A percentile compares a stretch with the other conserved stretches of the same genome.
Evolutionary conservation across 441 rosid species (phyloP).

Genomic region (Bruguiera hainesii): DNA sequence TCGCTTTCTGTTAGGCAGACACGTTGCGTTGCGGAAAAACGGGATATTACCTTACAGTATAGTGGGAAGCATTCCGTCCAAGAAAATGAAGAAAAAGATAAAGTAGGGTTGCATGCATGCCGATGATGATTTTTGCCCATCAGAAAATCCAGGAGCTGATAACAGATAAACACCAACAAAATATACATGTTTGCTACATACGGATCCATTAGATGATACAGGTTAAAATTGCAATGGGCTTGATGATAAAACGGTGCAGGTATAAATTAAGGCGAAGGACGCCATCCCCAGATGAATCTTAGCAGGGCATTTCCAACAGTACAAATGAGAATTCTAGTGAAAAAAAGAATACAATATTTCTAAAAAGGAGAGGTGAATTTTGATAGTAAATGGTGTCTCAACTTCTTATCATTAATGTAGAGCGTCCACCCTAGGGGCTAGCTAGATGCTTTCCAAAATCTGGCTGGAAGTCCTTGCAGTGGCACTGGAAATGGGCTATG

Average conservation of each 20-base stretch:
- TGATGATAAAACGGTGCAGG: too few relatives aligned
- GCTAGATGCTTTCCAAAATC: constrained; percentile 51
- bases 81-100: not conserved
- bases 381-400: not conserved
- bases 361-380: not conserved
- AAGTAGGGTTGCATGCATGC: not conserved
- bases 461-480: constrained; percentile 62
- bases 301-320: not conserved
- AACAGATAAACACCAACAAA: too few relatives aligned
- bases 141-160: too few relatives aligned
- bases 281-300: not conserved
- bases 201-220: too few relatives aligned
- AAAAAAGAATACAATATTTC: not conserved
- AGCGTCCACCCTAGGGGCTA: constrained; percentile 6
- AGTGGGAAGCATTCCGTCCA: not conserved
- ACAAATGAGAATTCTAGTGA: not conserved
- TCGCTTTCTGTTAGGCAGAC: not conserved
- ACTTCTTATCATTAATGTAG: not conserved
- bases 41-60: not conserved
- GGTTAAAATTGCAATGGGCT: too few relatives aligned
- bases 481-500: constrained; percentile 84
- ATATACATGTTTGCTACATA: not conserved
- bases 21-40: not conserved
- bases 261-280: not conserved
- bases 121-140: too few relatives aligned